Evolutionary conservation across 805 yeast genomes (phyloP), one percentile per base, ranked within the genome.

Genomic region (Saccharomycopsis babjevae): DNA sequence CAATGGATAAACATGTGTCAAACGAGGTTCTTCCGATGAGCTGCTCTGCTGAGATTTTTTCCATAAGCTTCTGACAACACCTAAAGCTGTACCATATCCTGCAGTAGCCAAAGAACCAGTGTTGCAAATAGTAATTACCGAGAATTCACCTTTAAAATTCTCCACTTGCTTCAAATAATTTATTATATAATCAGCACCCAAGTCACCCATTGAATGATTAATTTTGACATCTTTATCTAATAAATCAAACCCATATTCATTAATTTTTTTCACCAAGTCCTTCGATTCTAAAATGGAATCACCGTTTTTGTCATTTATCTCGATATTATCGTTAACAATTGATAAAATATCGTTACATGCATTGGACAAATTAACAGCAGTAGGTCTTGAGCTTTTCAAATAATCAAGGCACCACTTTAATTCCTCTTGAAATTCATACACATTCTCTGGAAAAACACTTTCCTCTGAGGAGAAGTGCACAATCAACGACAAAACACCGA

Each of bases 81-180:
- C 98, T 36, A 93, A 77, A 0, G 98, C 98, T 5, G 99, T 93
- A 36, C 99, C 99, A 70, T 91, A 93, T 1, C 98, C 98, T 3
- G 98, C 89, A 1, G 99, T 93, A 0, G 99, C 99, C 62, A 93
- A 77, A 0, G 97, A 89, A 0, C 99, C 99, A 0, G 99, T 93
- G 73, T 93, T 93, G 73, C 99, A 93, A 61, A 94, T 89, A 0
- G 98, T 93, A 70, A 94, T 74, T 3, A 90, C 92, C 1, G 96
- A 82, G 69, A 91, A 85, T 4, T 86, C 85, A 13, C 87, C 89
- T 20, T 72, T 69, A 67, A 81, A 84, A 4, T 76, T 73, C 64
- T 84, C 81, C 18, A 72, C 65, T 20, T 70, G 67, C 30, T 32
- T 32, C 65, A 86, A 73, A 30, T 73, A 70, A 1, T 79, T 70